phyloP scores from a whole-genome alignment of 257 asterid species.

The Nicotiana tabacum region DNA sequence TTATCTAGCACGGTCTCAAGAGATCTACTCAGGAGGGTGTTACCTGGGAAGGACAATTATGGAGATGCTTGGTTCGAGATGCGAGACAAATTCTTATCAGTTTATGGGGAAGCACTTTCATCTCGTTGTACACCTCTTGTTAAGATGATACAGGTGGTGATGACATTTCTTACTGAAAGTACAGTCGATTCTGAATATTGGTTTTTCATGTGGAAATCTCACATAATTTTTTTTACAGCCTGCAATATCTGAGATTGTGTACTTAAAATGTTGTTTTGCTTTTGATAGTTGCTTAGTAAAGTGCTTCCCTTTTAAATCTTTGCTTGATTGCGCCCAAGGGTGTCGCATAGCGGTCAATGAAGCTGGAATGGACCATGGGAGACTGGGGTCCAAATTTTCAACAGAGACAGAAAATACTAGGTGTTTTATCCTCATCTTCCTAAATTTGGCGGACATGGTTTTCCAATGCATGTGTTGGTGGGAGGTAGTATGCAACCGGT shows the following conservation, averaged over 20 bases:
- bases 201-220: constrained; percentile 7
- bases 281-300: not conserved
- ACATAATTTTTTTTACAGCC: not conserved
- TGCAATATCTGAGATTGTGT: not conserved
- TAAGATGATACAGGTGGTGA: constrained; percentile 83
- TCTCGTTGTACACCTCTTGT: constrained; percentile 68
- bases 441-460: not conserved
- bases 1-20: constrained; percentile 58
- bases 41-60: constrained; percentile 46
- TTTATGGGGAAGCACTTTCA: constrained; percentile 71
- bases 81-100: constrained; percentile 53
- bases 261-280: not conserved
- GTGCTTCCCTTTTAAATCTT: not conserved
- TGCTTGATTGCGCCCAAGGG: not conserved
- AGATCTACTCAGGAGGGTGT: constrained; percentile 68
- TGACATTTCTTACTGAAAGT: constrained; percentile 28
- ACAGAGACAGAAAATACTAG: not conserved
- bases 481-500: not conserved
- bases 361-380: not conserved
- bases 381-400: not conserved
- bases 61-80: constrained; percentile 54
- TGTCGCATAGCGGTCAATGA: not conserved
- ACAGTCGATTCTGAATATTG: not conserved
- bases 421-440: not conserved
- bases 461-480: not conserved